These are phyloP conservation scores for Rosa hybrid DNA, from an alignment of 331 rosid species.

Conservation along the genomic window DNA sequence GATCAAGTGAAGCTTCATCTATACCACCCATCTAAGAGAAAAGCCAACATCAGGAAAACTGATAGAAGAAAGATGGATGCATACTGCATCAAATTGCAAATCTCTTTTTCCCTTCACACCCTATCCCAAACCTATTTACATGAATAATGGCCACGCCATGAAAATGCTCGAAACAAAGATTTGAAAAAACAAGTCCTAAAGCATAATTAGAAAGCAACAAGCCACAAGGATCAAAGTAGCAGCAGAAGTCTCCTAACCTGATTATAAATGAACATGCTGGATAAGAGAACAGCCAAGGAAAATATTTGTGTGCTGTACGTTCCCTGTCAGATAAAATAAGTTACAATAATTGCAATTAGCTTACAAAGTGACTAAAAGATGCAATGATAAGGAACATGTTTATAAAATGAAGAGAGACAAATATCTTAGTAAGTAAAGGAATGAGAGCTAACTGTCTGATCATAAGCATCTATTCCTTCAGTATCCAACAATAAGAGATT, in stretches of 20 bases:
- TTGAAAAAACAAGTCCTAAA: background rate
- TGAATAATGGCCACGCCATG: background rate
- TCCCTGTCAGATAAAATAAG: slow-evolving; percentile 50
- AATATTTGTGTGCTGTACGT: slow-evolving; percentile 91
- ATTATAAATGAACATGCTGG: slow-evolving; percentile 90
- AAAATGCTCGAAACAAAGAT: background rate
- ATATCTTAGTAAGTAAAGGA: background rate
- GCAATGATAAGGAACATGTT: background rate
- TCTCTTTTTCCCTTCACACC: background rate
- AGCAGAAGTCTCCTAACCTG: slow-evolving; percentile 53
- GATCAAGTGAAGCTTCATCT: slow-evolving; percentile 88
- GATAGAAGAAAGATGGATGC: background rate
- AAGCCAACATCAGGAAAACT: slow-evolving; percentile 19
- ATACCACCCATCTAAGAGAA: slow-evolving; percentile 79
- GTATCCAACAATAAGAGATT: slow-evolving; percentile 79
- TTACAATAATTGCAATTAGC: background rate
- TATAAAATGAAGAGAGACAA: background rate
- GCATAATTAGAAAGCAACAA: slow-evolving; percentile 7
- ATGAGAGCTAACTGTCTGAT: slow-evolving; percentile 76
- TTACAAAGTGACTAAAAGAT: background rate
- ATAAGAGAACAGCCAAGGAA: slow-evolving; percentile 82
- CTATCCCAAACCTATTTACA: background rate
- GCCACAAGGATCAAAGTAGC: slow-evolving; percentile 7
- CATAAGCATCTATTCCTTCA: slow-evolving; percentile 95
- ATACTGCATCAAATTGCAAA: slow-evolving; percentile 4